phyloP scores from a whole-genome alignment of 2,329 filamentous ascomycete genomes.

The Xylariaceae sp. region DNA sequence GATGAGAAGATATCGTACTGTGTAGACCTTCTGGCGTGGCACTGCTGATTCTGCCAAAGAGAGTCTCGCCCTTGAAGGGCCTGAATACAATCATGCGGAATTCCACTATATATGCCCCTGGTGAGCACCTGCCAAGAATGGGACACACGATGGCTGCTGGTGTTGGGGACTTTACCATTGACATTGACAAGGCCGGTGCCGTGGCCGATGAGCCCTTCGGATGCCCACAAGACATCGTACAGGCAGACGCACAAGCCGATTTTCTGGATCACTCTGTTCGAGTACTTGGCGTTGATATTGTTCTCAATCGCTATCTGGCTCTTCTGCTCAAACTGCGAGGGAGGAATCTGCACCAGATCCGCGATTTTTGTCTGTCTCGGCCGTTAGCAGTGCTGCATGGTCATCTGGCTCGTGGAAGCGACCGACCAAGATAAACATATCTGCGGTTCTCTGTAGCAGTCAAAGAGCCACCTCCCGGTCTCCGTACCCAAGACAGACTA shows the following conservation, averaged over 20 bases:
- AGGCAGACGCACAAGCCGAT: slow-evolving; percentile 90
- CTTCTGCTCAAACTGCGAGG: slow-evolving; percentile 77
- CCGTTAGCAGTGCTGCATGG: slow-evolving; percentile 2
- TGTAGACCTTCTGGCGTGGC: slow-evolving; percentile 66
- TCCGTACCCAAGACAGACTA: too few species aligned
- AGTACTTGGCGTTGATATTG: slow-evolving; percentile 94
- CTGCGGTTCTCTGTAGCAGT: slow-evolving; percentile 1
- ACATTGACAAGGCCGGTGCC: slow-evolving; percentile 89
- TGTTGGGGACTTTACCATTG: too few species aligned
- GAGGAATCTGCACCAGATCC: slow-evolving; percentile 88
- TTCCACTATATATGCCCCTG: slow-evolving; percentile 53
- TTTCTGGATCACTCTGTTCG: slow-evolving; percentile 86
- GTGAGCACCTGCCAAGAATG: too few species aligned
- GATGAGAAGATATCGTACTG: slow-evolving; percentile 35
- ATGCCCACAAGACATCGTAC: slow-evolving; percentile 82
- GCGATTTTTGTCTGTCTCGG: slow-evolving; percentile 67
- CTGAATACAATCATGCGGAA: slow-evolving; percentile 92
- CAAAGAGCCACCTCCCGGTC: too few species aligned
- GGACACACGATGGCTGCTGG: too few species aligned
- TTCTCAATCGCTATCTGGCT: slow-evolving; percentile 85
- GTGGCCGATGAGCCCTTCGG: slow-evolving; percentile 89
- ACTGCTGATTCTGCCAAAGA: slow-evolving; percentile 75
- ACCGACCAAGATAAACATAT: slow-evolving; percentile 15
- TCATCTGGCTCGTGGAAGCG: too few species aligned
- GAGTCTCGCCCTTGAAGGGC: slow-evolving; percentile 89